These are phyloP conservation scores for Rosa rugosa DNA, from an alignment of 306 rosid genomes.

Conservation along the genomic window DNA sequence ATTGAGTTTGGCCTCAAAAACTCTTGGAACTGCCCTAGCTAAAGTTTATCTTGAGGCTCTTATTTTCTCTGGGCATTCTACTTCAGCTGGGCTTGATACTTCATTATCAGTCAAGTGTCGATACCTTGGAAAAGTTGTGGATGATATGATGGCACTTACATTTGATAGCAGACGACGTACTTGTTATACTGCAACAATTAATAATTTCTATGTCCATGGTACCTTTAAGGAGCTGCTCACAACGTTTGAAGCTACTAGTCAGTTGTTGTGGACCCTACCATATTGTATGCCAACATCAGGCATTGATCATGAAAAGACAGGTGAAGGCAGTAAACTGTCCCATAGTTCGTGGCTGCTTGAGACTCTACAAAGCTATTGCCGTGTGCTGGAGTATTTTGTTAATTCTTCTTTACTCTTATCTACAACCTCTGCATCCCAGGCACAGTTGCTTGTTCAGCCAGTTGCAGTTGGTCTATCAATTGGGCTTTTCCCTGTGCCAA, in stretches of 20 bases:
- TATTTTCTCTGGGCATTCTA: slow-evolving; percentile 77
- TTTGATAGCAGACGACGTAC: slow-evolving; percentile 86
- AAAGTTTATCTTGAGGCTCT: slow-evolving; percentile 85
- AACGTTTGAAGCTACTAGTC: slow-evolving; percentile 98
- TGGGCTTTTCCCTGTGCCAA: slow-evolving; percentile 94
- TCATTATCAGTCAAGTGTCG: slow-evolving; percentile 86
- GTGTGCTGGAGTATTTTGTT: slow-evolving; percentile 88
- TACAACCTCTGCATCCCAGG: slow-evolving; percentile 82
- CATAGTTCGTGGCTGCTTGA: slow-evolving; percentile 85
- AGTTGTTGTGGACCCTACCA: slow-evolving; percentile 84
- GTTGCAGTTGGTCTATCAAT: slow-evolving; percentile 94
- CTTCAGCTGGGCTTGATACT: slow-evolving; percentile 57
- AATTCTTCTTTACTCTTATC: slow-evolving; percentile 86
- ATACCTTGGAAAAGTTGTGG: slow-evolving; percentile 92
- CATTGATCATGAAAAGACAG: slow-evolving; percentile 56
- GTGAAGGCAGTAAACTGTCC: slow-evolving; percentile 66
- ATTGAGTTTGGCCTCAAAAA: slow-evolving; percentile 76
- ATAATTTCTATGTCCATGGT: slow-evolving; percentile 91
- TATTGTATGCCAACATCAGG: slow-evolving; percentile 53
- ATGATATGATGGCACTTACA: slow-evolving; percentile 83
- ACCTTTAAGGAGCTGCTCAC: slow-evolving; percentile 88
- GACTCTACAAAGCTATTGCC: slow-evolving; percentile 84
- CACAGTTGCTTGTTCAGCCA: slow-evolving; percentile 92
- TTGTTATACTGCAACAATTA: slow-evolving; percentile 80
- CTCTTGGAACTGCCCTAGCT: slow-evolving; percentile 89